These are phyloP conservation scores for Danielozyma ontarioensis DNA, from an alignment of 805 yeast species.

Conservation along the genomic window DNA sequence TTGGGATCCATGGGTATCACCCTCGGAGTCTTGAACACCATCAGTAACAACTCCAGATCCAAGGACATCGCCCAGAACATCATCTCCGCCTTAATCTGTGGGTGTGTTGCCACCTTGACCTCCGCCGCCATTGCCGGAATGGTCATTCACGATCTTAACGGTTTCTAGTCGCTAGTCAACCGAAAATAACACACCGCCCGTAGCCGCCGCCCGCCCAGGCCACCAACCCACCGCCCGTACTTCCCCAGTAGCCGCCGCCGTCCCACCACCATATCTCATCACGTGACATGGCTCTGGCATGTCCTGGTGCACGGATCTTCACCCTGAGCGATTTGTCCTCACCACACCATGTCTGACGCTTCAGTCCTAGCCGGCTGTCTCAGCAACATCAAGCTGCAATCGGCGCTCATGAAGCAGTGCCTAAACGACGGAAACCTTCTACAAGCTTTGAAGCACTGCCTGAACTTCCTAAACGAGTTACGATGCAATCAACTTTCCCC, in stretches of 20 bases:
- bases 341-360: too few relatives aligned
- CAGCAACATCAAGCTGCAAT: slow-evolving; percentile 58
- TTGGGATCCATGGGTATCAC: slow-evolving; percentile 59
- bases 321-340: too few relatives aligned
- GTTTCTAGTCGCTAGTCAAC: too few relatives aligned
- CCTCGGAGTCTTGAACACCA: slow-evolving; percentile 52
- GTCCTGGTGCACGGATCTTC: too few relatives aligned
- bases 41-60: slow-evolving; percentile 46
- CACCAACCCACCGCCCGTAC: too few relatives aligned
- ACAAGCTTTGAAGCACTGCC: slow-evolving; percentile 85
- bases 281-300: too few relatives aligned
- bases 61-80: slow-evolving; percentile 44
- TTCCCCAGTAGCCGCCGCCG: too few relatives aligned
- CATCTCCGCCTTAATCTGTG: slow-evolving; percentile 46
- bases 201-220: too few relatives aligned
- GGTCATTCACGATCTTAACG: slow-evolving; percentile 48
- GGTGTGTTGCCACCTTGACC: slow-evolving; percentile 48
- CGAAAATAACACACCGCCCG: too few relatives aligned
- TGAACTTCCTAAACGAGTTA: slow-evolving; percentile 74
- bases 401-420: slow-evolving; percentile 69
- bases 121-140: slow-evolving; percentile 61
- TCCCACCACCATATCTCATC: too few relatives aligned
- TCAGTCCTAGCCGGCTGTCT: too few relatives aligned
- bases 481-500: slow-evolving; percentile 75
- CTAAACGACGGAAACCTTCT: slow-evolving; percentile 63